Percentiles rank a stretch among this genome's conserved stretches.
These are phyloP conservation scores for Candolleomyces aberdarensis DNA, from an alignment of 768 basidiomycete species.

Conservation along the genomic window DNA sequence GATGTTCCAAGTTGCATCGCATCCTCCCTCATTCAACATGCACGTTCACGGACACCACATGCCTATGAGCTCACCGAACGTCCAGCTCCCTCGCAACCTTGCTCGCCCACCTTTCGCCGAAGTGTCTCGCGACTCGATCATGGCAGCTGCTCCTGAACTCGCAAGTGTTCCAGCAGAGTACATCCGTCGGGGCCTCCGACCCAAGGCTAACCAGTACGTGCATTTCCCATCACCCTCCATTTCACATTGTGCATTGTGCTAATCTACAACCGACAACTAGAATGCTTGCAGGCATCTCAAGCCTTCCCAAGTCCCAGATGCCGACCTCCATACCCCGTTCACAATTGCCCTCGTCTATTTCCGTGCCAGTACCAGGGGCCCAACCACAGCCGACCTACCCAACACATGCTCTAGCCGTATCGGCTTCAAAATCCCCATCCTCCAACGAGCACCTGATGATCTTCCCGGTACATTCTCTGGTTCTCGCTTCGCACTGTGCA, in stretches of 20 bases:
- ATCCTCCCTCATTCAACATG: constrained; percentile 37
- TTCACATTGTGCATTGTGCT: constrained; percentile 16
- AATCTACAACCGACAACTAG: constrained; percentile 26
- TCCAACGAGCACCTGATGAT: constrained; percentile 44
- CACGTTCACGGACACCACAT: constrained; percentile 35
- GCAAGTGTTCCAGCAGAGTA: constrained; percentile 64
- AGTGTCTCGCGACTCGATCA: constrained; percentile 55
- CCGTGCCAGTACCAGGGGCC: constrained; percentile 37
- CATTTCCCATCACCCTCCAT: constrained; percentile 13
- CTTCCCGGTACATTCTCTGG: constrained; percentile 60
- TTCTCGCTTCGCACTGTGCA: constrained; percentile 60
- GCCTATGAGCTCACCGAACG: constrained; percentile 24
- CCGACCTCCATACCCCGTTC: constrained; percentile 66
- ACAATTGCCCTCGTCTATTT: constrained; percentile 59
- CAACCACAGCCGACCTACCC: constrained; percentile 37
- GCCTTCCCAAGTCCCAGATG: constrained; percentile 50
- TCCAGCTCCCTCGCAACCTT: constrained; percentile 74
- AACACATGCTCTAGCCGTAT: constrained; percentile 56
- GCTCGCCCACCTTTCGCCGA: constrained; percentile 57
- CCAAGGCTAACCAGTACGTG: constrained; percentile 42
- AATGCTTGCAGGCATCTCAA: constrained; percentile 52
- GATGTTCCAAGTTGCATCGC: constrained; percentile 50
- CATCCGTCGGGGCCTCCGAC: constrained; percentile 57
- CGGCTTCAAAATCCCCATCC: constrained; percentile 39
- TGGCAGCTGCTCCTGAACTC: constrained; percentile 67